Percentiles rank a stretch among this genome's conserved stretches.
These are phyloP conservation scores for Serpula lacrymans DNA, from an alignment of 768 basidiomycete species.

Conservation along the genomic window DNA sequence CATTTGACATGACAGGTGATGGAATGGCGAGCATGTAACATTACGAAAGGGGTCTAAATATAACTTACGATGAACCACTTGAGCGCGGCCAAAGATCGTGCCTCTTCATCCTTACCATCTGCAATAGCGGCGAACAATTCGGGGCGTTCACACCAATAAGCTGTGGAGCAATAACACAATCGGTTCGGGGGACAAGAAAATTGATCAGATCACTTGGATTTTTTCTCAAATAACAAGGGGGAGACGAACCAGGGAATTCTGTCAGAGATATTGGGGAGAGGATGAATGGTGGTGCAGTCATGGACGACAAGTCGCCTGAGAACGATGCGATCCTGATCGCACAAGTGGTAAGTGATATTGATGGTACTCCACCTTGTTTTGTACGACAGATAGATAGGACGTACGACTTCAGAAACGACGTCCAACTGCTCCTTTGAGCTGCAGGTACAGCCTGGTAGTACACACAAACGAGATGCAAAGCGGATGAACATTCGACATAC, in stretches of 20 bases:
- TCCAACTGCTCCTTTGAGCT: slow-evolving; percentile 84
- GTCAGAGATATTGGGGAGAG: slow-evolving; percentile 88
- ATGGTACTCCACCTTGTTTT: slow-evolving; percentile 6
- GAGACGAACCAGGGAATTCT: slow-evolving; percentile 76
- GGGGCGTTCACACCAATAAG: slow-evolving; percentile 97
- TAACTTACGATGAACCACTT: slow-evolving; percentile 88
- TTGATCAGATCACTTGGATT: not conserved
- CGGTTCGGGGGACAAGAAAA: slow-evolving; percentile 3
- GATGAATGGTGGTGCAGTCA: slow-evolving; percentile 90
- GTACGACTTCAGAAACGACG: slow-evolving; percentile 87
- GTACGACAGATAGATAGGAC: slow-evolving; percentile 26
- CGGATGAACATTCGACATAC: slow-evolving; percentile 27
- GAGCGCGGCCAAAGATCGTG: slow-evolving; percentile 75
- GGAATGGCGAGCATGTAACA: no score
- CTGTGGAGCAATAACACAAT: slow-evolving; percentile 34
- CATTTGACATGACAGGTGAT: not conserved
- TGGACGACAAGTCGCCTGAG: slow-evolving; percentile 81
- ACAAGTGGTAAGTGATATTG: slow-evolving; percentile 5
- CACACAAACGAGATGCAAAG: slow-evolving; percentile 10
- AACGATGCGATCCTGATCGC: slow-evolving; percentile 70
- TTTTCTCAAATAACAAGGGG: slow-evolving; percentile 6
- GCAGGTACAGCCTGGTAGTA: slow-evolving; percentile 65
- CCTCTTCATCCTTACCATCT: slow-evolving; percentile 69
- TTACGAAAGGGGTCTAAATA: no score
- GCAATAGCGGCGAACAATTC: slow-evolving; percentile 86